These are phyloP conservation scores for Neckera pumila DNA, from an alignment of 225 moss, liverwort and hornwort genomes.

Conservation along the genomic window DNA sequence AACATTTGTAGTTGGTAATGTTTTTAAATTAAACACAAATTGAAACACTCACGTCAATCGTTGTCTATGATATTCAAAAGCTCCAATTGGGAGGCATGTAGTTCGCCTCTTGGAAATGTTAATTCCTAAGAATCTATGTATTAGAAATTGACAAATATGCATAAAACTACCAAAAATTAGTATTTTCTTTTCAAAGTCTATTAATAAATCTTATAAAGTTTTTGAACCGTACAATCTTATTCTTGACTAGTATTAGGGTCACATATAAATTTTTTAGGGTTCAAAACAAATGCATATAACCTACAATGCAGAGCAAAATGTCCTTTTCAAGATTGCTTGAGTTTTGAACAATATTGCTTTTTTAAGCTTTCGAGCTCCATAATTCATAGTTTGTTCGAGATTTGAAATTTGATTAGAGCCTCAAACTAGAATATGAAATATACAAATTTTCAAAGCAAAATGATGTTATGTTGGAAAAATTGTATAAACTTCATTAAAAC, in stretches of 20 bases:
- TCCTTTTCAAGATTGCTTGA: background rate
- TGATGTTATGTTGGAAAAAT: background rate
- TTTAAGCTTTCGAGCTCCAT: background rate
- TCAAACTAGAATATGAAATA: background rate
- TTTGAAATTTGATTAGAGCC: background rate
- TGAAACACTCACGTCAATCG: no score
- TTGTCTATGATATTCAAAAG: no score
- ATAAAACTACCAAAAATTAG: no score
- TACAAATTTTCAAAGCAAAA: background rate
- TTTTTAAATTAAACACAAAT: no score
- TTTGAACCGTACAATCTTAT: background rate
- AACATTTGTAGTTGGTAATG: no score
- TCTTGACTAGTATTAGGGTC: background rate
- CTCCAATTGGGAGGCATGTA: no score
- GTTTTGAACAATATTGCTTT: fast-evolving
- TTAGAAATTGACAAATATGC: no score
- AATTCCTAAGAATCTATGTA: no score
- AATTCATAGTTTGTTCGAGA: background rate
- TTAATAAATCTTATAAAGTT: no score
- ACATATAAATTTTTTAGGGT: background rate
- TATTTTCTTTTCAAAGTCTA: no score
- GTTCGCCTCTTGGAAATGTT: fast-evolving
- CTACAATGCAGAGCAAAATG: background rate
- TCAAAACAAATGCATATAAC: no score
- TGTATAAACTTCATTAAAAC: background rate